Evolutionary conservation across 352 stramenopile genomes (phyloP), one percentile per base, ranked within the genome.

Genomic region (Phytophthora palmivora): DNA sequence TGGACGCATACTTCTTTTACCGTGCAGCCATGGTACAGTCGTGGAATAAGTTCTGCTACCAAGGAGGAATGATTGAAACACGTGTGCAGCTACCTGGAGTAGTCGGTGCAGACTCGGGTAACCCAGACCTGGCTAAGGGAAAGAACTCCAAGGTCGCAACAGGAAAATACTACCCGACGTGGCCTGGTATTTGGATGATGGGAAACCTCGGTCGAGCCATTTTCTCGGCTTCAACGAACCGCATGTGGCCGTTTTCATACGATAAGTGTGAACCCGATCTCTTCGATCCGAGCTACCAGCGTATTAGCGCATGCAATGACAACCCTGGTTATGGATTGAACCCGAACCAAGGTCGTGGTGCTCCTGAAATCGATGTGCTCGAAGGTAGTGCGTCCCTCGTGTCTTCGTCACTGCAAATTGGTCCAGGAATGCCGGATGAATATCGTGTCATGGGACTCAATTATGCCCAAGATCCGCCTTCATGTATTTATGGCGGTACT

Each of bases 211-310:
- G 88, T 2, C 62, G 93, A 36, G 90, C 92, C 2, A 97, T 96
- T 8, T 98, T 97, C 66, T 96, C 95, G 38, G 87, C 79, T 0
- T 97, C 88, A 1, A 98, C 92, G 14, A 96, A 97, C 53, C 94
- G 95, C 55, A 94, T 98, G 62, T 99, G 97, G 97, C 97, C 97
- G 1, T 99, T 94, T 79, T 98, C 87, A 26, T 99, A 98, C 65
- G 70, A 98, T 54, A 75, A 76, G 34, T 99, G 97, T 52, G 83
- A 98, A 53, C 63, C 70, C 0, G 67, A 78, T 2, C 45, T 82
- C 0, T 87, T 91, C 32, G 72, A 73, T 7, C 56, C 74, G 2
- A 67, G 26, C 12, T 82, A 88, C 52, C 85, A 94, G 47, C 79
- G 81, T 11, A 94, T 94, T 46, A 96, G 72, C 32, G 95, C 88